phyloP scores from a whole-genome alignment of 352 stramenopile species.

The Thraustochytrium sp. region DNA sequence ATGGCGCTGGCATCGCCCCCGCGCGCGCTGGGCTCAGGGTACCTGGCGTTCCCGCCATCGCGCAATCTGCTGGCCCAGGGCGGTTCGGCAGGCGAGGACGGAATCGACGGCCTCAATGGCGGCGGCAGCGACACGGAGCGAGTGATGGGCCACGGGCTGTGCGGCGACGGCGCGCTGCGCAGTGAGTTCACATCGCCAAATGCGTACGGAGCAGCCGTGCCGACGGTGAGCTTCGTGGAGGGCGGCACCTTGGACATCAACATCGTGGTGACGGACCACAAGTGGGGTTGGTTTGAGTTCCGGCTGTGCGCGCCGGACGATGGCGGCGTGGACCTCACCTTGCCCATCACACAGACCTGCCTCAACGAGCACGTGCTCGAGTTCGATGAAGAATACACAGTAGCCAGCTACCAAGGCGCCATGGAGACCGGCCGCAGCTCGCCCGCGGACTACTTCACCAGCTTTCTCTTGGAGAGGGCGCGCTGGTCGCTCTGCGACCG shows the following conservation, averaged over 20 bases:
- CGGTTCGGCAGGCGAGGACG: neutral
- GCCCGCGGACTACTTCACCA: neutral
- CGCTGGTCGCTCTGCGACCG: too few species aligned
- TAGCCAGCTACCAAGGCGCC: neutral
- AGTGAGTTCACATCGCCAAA: neutral
- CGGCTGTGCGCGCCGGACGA: conserved; percentile 51
- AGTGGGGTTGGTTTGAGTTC: conserved; percentile 59
- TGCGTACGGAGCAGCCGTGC: neutral
- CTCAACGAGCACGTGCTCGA: conserved; percentile 53
- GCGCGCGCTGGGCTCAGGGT: neutral
- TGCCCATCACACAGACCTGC: conserved; percentile 54
- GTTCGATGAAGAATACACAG: conserved; percentile 47
- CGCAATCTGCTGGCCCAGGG: neutral
- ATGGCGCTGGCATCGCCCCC: neutral
- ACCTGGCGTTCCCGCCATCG: neutral
- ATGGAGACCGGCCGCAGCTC: neutral
- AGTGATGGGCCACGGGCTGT: conserved; percentile 3
- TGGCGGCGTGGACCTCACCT: neutral
- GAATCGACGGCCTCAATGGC: neutral
- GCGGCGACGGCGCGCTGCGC: neutral
- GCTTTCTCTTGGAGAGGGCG: too few species aligned
- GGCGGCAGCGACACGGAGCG: neutral
- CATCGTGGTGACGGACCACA: conserved; percentile 53
- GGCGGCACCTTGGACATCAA: conserved; percentile 50
- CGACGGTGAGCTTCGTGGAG: neutral